Conservation (phyloP, 345 rosid species). For the Microthlaspi erraticum region DNA sequence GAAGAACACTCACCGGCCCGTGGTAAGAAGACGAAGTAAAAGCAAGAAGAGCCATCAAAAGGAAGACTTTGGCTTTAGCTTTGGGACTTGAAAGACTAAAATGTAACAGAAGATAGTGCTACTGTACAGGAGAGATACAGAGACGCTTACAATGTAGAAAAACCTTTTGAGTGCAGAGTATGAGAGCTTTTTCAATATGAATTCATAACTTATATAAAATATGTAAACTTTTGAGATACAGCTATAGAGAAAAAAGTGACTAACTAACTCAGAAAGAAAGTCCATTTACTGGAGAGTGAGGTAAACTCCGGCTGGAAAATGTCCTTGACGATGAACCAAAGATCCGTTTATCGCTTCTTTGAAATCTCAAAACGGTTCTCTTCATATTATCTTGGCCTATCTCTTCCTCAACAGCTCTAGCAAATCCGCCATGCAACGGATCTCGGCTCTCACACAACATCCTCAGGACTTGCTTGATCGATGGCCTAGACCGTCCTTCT, state of each 20-base stretch:
- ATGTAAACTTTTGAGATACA: constrained; percentile 28
- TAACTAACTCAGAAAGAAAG: constrained; percentile 41
- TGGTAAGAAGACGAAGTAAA: constrained; percentile 55
- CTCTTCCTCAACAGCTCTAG: constrained; percentile 62
- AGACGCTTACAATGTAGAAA: constrained; percentile 39
- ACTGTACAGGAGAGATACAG: constrained; percentile 40
- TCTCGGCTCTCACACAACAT: constrained; percentile 83
- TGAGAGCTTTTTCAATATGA: constrained; percentile 28
- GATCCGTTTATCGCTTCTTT: constrained; percentile 61
- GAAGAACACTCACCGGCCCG: constrained; percentile 86
- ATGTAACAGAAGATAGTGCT: constrained; percentile 35
- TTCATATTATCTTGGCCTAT: constrained; percentile 64
- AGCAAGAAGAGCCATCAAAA: constrained; percentile 27
- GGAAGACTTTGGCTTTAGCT: constrained; percentile 27
- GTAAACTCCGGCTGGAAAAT: constrained; percentile 67
- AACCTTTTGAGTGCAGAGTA: constrained; percentile 33
- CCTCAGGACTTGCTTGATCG: constrained; percentile 82
- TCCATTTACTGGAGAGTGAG: constrained; percentile 45
- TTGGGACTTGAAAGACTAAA: constrained; percentile 26
- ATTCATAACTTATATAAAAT: constrained; percentile 23
- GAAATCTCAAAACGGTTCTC: constrained; percentile 52
- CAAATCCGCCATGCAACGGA: constrained; percentile 66
- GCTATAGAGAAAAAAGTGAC: constrained; percentile 3
- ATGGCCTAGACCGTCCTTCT: constrained; percentile 85
- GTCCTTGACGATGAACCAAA: constrained; percentile 87